These are phyloP conservation scores for Amauroascus niger DNA, from an alignment of 2,329 filamentous ascomycete genomes.

Conservation along the genomic window DNA sequence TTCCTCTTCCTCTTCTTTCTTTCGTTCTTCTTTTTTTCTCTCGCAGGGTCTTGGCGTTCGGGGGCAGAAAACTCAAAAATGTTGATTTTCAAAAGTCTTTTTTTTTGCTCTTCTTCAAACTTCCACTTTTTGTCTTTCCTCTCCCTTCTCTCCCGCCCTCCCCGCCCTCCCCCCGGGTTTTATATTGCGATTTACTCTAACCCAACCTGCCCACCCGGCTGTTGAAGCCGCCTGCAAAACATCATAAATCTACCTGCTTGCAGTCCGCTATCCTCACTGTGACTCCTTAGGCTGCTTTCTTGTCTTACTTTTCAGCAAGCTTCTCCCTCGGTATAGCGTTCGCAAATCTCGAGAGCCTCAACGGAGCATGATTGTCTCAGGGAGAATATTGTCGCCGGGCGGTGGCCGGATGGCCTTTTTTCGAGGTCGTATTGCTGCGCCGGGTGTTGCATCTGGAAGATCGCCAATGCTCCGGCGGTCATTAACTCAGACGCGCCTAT, in stretches of 20 bases:
- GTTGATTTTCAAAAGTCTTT: constrained; percentile 13
- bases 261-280: not conserved
- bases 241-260: too few relatives aligned
- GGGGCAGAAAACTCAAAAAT: constrained; percentile 23
- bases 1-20: too few relatives aligned
- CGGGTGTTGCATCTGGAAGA: constrained; percentile 26
- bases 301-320: not conserved
- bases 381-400: constrained; percentile 27
- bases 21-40: too few relatives aligned
- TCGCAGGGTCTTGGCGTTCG: constrained; percentile 26
- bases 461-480: constrained; percentile 27
- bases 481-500: constrained; percentile 25
- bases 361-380: constrained; percentile 34
- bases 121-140: too few relatives aligned
- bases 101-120: not conserved
- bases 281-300: not conserved
- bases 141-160: too few relatives aligned
- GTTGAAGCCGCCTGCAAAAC: not conserved
- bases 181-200: too few relatives aligned
- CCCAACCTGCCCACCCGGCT: not conserved
- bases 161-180: too few relatives aligned
- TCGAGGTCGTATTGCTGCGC: constrained; percentile 27
- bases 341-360: not conserved
- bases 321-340: not conserved
- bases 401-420: constrained; percentile 31